These are phyloP conservation scores for Lithohypha guttulata DNA, from an alignment of 2,329 filamentous ascomycete genomes.

Conservation along the genomic window DNA sequence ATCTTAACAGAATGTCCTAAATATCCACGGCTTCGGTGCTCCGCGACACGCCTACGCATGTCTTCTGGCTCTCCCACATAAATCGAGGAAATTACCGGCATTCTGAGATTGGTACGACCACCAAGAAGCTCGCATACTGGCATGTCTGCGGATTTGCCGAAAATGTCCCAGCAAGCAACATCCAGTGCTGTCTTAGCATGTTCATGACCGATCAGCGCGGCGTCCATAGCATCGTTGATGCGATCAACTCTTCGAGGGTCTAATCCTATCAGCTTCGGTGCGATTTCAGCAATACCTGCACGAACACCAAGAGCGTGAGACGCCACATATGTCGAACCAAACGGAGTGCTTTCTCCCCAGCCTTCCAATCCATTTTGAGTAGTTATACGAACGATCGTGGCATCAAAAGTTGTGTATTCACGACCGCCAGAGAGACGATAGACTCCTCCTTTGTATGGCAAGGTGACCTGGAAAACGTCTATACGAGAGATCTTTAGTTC, in stretches of 20 bases:
- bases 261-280: conserved; percentile 20
- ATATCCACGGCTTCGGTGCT: conserved; percentile 12
- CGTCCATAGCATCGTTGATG: conserved; percentile 24
- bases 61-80: conserved; percentile 11
- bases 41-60: conserved; percentile 9
- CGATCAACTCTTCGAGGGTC: conserved; percentile 23
- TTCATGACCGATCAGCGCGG: conserved; percentile 19
- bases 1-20: conserved; percentile 14
- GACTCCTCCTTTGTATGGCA: conserved; percentile 20
- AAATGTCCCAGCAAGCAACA: conserved; percentile 23
- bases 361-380: conserved; percentile 20
- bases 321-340: conserved; percentile 19
- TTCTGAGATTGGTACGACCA: conserved; percentile 15
- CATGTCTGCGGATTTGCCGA: conserved; percentile 21
- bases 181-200: conserved; percentile 19
- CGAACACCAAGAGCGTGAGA: conserved; percentile 21
- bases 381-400: conserved; percentile 23
- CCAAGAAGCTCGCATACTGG: conserved; percentile 22
- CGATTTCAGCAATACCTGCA: conserved; percentile 22
- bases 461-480: conserved; percentile 21
- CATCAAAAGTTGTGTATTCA: conserved; percentile 20
- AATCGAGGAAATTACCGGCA: conserved; percentile 19
- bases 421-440: conserved; percentile 14
- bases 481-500: conserved; percentile 11
- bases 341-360: conserved; percentile 24